Evolutionary conservation across 192 early-diverging fungal genomes (phyloP), one percentile per base, ranked within the genome.

Genomic region (Podochytrium sp.): DNA sequence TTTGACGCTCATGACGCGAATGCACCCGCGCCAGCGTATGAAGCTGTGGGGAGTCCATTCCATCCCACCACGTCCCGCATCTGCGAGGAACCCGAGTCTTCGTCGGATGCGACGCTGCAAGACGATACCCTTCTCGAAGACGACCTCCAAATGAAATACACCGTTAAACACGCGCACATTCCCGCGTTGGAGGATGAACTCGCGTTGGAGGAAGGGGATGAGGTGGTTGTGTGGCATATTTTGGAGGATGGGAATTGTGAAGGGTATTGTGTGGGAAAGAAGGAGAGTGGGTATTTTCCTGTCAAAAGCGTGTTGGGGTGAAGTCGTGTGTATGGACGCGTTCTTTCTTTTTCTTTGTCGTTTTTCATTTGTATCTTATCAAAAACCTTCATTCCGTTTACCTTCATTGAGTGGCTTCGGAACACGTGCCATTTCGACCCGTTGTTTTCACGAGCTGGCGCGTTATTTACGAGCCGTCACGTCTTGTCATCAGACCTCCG

Each of bases 151-250:
- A n/a, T 71, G 2, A 71, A 71, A 30, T 71, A 71, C 32, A 16
- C 7, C 4, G 69, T 71, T 30, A 1, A 32, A 3, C 16, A 41
- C 12, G 56, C 55, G n/a, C 56, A 71, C 47, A 41, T 60, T 10
- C 55, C 69, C 1, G 1, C 25, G 7, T 27, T 32, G 29, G 69
- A 71, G 25, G 69, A 71, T 60, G 69, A 71, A 32, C 40, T 71
- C 10, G n/a, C 6, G 39, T 43, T 71, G 20, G 69, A 60, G 18
- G 53, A 60, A 0, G 69, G 56, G 6, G 69, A 71, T 47, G 56
- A 71, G 43, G 69, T 71, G 14, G 69, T 71, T 35, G 55, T 71
- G 49, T 71, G 69, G 69, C 53, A 59, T 1, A 71, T 71, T 59
- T 47, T 71, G 34, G 69, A 71, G 35, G 69, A 71, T 43, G 69